Percentiles rank a stretch among this genome's conserved stretches.
Conservation (phyloP, 371 early-diverging fungal species). For the Funneliformis caledonium region DNA sequence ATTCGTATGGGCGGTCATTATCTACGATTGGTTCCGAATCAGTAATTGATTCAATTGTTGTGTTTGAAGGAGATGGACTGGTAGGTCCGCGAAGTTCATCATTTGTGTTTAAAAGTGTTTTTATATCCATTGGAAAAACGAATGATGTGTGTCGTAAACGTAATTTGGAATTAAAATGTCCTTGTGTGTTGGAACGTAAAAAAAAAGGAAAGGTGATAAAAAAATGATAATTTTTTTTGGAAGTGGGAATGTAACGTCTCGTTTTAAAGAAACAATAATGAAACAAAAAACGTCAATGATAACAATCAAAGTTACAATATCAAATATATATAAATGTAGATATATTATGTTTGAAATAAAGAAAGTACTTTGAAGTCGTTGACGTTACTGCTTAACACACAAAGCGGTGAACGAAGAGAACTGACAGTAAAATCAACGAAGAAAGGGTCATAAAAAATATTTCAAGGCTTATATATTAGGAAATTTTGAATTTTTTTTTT, state of each 20-base stretch:
- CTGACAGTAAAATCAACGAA: conserved; percentile 18
- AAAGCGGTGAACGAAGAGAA: not conserved
- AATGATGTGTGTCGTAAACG: not conserved
- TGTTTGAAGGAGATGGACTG: not conserved
- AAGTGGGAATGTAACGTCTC: not conserved
- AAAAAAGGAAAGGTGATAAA: conserved; percentile 2
- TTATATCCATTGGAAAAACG: not conserved
- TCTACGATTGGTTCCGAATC: conserved; percentile 21
- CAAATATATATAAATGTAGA: not conserved
- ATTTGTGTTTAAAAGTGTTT: not conserved
- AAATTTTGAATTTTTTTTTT: conserved; percentile 15
- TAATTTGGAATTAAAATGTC: not conserved
- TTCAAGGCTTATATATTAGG: conserved; percentile 2
- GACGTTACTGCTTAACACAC: conserved; percentile 23
- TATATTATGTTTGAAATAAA: not conserved
- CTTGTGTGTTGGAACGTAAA: not conserved
- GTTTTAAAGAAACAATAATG: conserved; percentile 2
- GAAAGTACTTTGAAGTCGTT: conserved; percentile 20
- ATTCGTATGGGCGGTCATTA: conserved; percentile 43
- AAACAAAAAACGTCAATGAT: conserved; percentile 15
- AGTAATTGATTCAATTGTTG: not conserved
- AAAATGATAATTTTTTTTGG: not conserved
- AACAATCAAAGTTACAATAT: conserved; percentile 9
- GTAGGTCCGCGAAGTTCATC: conserved; percentile 13
- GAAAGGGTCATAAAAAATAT: not conserved